Conservation (phyloP, 495 filamentous ascomycete species). For the Pyrenula massariospora region DNA sequence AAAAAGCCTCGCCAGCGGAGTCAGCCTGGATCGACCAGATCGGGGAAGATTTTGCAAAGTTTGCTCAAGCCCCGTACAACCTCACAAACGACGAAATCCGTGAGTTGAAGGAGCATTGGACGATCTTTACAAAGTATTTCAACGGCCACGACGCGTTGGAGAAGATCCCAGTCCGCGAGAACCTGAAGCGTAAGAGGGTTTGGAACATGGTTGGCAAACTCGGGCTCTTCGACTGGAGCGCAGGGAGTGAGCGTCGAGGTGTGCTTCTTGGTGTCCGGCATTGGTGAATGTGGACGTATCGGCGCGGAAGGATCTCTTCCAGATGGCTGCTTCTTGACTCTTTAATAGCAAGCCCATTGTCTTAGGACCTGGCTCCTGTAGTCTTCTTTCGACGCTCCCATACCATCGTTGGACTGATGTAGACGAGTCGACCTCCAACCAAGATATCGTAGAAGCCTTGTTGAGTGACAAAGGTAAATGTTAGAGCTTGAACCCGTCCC, state of each 20-base stretch:
- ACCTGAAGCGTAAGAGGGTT: constrained; percentile 71
- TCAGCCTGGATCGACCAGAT: constrained; percentile 66
- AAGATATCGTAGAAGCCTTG: too few relatives aligned
- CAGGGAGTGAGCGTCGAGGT: not conserved
- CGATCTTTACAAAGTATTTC: constrained; percentile 60
- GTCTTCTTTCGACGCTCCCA: too few relatives aligned
- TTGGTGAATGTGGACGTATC: too few relatives aligned
- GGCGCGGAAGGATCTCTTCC: too few relatives aligned
- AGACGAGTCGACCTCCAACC: too few relatives aligned
- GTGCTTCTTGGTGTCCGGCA: not conserved
- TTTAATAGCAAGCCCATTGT: too few relatives aligned
- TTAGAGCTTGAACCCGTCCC: too few relatives aligned
- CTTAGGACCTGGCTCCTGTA: too few relatives aligned
- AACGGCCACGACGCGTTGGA: constrained; percentile 82
- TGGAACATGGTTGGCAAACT: constrained; percentile 46
- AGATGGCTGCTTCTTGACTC: too few relatives aligned
- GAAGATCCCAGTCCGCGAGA: constrained; percentile 70
- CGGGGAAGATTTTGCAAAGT: constrained; percentile 39
- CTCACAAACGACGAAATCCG: constrained; percentile 3
- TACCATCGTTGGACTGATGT: too few relatives aligned
- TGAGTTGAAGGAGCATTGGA: constrained; percentile 35
- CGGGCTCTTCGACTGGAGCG: constrained; percentile 14
- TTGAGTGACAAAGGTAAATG: too few relatives aligned
- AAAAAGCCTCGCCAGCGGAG: constrained; percentile 46
- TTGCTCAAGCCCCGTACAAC: constrained; percentile 7